phyloP scores from a whole-genome alignment of 441 rosid species.

The Adansonia gregorii region DNA sequence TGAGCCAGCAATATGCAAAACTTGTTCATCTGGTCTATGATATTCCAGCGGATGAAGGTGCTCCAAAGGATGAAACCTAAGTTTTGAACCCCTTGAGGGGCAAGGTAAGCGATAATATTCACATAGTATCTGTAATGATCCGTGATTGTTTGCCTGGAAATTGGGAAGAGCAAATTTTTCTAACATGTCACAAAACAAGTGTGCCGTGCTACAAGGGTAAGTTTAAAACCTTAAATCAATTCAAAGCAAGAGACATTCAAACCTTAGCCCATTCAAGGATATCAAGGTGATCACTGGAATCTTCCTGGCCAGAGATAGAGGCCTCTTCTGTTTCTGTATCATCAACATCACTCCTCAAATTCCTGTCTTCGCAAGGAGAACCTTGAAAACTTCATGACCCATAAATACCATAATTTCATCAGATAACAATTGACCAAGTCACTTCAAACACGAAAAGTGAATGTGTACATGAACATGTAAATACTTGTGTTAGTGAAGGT shows the following conservation, averaged over 20 bases:
- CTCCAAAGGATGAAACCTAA: slow-evolving; percentile 88
- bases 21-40: slow-evolving; percentile 68
- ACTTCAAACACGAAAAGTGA: not conserved
- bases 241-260: slow-evolving; percentile 26
- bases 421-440: not conserved
- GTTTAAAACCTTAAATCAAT: slow-evolving; percentile 9
- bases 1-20: slow-evolving; percentile 64
- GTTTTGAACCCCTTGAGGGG: slow-evolving; percentile 72
- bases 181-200: not conserved
- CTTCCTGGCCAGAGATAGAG: slow-evolving; percentile 87
- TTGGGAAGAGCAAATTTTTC: not conserved
- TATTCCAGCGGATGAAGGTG: slow-evolving; percentile 86
- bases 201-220: slow-evolving; percentile 1
- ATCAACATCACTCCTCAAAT: slow-evolving; percentile 66
- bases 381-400: slow-evolving; percentile 20
- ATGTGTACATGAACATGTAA: not conserved
- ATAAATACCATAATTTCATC: slow-evolving; percentile 26
- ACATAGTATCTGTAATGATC: slow-evolving; percentile 79
- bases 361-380: slow-evolving; percentile 66
- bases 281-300: slow-evolving; percentile 61
- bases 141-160: slow-evolving; percentile 77
- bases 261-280: slow-evolving; percentile 98
- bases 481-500: slow-evolving; percentile 1
- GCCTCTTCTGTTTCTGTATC: slow-evolving; percentile 86
- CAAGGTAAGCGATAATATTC: slow-evolving; percentile 69